These are phyloP conservation scores for Juncus effusus DNA, from an alignment of 176 grass and related monocot species.

Conservation along the genomic window DNA sequence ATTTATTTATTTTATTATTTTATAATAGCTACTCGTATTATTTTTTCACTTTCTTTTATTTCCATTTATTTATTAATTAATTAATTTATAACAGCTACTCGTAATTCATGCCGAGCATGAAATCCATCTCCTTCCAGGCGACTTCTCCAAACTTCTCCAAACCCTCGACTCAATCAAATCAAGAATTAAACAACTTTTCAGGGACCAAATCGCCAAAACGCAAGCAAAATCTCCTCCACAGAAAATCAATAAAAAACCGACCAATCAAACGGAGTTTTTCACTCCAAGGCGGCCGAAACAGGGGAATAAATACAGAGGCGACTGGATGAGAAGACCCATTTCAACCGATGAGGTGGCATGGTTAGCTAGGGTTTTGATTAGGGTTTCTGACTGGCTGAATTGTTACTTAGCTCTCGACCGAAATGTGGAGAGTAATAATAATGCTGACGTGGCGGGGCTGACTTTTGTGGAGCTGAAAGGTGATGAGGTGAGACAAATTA, in stretches of 20 bases:
- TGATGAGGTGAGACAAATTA: slow-evolving; percentile 35
- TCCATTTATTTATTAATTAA: slow-evolving; percentile 8
- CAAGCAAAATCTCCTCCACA: slow-evolving; percentile 9
- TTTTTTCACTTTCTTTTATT: no score
- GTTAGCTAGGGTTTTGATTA: slow-evolving; percentile 54
- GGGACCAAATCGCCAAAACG: slow-evolving; percentile 30
- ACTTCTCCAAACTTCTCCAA: slow-evolving; percentile 40
- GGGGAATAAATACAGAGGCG: slow-evolving; percentile 57
- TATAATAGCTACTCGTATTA: no score
- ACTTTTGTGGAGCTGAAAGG: slow-evolving; percentile 39
- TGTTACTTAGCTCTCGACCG: slow-evolving; percentile 38
- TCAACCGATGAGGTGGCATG: slow-evolving; percentile 78
- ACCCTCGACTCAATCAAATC: slow-evolving; percentile 46
- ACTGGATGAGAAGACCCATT: slow-evolving; percentile 81
- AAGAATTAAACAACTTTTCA: slow-evolving; percentile 49
- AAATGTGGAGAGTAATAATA: background rate
- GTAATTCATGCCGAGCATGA: slow-evolving; percentile 63
- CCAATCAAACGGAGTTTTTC: slow-evolving; percentile 48
- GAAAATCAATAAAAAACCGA: slow-evolving; percentile 17
- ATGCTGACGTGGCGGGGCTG: slow-evolving; percentile 8
- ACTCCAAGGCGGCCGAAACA: slow-evolving; percentile 55
- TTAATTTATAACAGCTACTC: slow-evolving; percentile 40
- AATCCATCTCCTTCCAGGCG: slow-evolving; percentile 49
- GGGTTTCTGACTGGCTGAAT: slow-evolving; percentile 62
- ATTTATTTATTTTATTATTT: background rate